Evolutionary conservation across 2,329 filamentous ascomycete genomes (phyloP), one percentile per base, ranked within the genome.

Genomic region (Thelonectria discophora): DNA sequence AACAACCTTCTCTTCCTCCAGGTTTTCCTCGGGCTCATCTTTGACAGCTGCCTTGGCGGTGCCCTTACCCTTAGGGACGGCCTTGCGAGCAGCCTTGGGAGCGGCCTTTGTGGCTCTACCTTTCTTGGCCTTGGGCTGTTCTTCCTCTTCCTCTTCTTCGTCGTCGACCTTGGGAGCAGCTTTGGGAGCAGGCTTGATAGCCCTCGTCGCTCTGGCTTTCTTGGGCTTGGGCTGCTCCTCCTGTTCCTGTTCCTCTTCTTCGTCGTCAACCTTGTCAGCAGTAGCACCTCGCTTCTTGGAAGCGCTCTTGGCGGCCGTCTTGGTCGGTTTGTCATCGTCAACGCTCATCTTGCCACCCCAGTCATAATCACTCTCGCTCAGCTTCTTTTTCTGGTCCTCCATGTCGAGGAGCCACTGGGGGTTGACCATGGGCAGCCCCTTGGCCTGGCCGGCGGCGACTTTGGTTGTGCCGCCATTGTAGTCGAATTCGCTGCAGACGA

Each of bases 341-440:
- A 72, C 72, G 13, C 70, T 51, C n/a, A 66, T 69, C 34, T 69
- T 71, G 32, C 57, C 64, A 66, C 67, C 71, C 74, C 72, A 77
- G 21, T 61, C 45, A 27, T 72, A 74, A 18, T 67, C 65, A 21
- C 73, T 69, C 1, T 61, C 66, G 18, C 65, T 62, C 12, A 74
- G 63, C 45, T 67, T 65, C 50, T 64, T 67, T 21, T 69, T 65
- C 40, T 73, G 58, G 10, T 64, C 60, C 39, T 84, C 76, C 20
- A 82, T 87, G n/a, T 88, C 82, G 2, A 84, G 65, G n/a, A 88
- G 76, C 90, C 90, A 93, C 13, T 84, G 76, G 0, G 88, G 73
- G 10, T 76, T 80, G 24, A 92, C 82, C 47, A 92, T 80, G 3
- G 81, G 80, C 12, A 90, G 75, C 18, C 73, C 78, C 34, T 81